Evolutionary conservation across 2,329 filamentous ascomycete species (phyloP), one percentile per base, ranked within the genome.

Genomic region (Knufia petricola): DNA sequence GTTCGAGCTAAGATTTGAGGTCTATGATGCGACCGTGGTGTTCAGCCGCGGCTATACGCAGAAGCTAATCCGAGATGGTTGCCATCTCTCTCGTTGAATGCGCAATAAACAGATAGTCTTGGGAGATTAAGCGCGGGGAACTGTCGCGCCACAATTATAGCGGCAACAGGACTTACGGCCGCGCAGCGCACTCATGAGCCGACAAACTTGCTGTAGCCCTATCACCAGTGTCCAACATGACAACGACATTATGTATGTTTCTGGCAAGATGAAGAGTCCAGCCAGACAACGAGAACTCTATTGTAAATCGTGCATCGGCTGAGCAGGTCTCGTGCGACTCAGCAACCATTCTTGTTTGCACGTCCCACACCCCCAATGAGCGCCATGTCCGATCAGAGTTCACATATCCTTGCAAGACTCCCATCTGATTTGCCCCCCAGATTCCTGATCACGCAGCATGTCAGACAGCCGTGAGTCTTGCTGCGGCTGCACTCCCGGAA

Each of bases 401-500:
- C n/a, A 9, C 3, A 28, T 17, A 47, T 47, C 34, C 34, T 47
- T 37, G 34, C 44, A 13, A 23, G 23, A 38, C 34, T 51, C 13
- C 38, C 49, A 21, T 1, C 28, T 31, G 36, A 41, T 20, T 30
- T 30, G 15, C 42, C 20, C 24, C 31, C 2, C 41, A 50, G 32
- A 36, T 32, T 23, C 44, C 49, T 19, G 24, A 30, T 17, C 19
- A 47, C 19, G 24, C 41, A 21, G 36, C 49, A 21, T 41, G 32
- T 21, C 28, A 48, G 13, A 41, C 42, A 23, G 50, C 51, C 7
- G 46, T 57, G 39, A 50, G 50, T 28, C 46, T 59, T 21, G 55
- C 59, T 32, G 48, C 32, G 43, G 49, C 48, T 15, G 46, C 17
- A 9, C 58, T 59, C 34, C 57, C 59, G 31, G 42, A 52, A 26